Percentiles rank a stretch among this genome's conserved stretches.
These are phyloP conservation scores for Penicillium canescens DNA, from an alignment of 495 filamentous ascomycete genomes.

Conservation along the genomic window DNA sequence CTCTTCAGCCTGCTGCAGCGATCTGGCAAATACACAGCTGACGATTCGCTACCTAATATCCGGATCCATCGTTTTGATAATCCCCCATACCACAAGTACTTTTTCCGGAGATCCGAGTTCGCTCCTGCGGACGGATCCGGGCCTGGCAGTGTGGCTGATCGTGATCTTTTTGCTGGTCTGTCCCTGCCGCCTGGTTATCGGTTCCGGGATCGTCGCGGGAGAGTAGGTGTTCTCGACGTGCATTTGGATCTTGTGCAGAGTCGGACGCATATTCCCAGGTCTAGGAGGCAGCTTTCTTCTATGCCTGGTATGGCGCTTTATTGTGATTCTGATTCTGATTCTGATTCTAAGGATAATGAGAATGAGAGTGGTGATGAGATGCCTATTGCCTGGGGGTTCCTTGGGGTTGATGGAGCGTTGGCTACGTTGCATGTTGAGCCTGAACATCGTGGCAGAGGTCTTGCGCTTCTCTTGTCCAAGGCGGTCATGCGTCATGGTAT, in stretches of 20 bases:
- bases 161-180: neutral
- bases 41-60: constrained; percentile 16
- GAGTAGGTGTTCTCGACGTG: constrained; percentile 18
- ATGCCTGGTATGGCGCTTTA: constrained; percentile 40
- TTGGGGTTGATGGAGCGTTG: constrained; percentile 47
- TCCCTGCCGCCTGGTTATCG: constrained; percentile 32
- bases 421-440: constrained; percentile 51
- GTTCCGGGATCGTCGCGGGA: constrained; percentile 26
- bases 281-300: constrained; percentile 25
- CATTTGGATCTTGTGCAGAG: constrained; percentile 41
- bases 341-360: neutral
- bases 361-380: constrained; percentile 18
- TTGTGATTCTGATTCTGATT: constrained; percentile 1
- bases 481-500: constrained; percentile 37
- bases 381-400: constrained; percentile 46
- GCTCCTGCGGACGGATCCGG: neutral
- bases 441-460: constrained; percentile 44
- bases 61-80: constrained; percentile 37
- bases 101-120: constrained; percentile 24
- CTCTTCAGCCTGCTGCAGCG: constrained; percentile 25
- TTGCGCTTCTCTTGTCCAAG: constrained; percentile 39
- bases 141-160: neutral
- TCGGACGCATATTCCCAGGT: constrained; percentile 41
- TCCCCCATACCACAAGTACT: constrained; percentile 36
- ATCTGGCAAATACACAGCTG: constrained; percentile 11